These are phyloP conservation scores for Bremia lactucae DNA, from an alignment of 352 stramenopile species.

Conservation along the genomic window DNA sequence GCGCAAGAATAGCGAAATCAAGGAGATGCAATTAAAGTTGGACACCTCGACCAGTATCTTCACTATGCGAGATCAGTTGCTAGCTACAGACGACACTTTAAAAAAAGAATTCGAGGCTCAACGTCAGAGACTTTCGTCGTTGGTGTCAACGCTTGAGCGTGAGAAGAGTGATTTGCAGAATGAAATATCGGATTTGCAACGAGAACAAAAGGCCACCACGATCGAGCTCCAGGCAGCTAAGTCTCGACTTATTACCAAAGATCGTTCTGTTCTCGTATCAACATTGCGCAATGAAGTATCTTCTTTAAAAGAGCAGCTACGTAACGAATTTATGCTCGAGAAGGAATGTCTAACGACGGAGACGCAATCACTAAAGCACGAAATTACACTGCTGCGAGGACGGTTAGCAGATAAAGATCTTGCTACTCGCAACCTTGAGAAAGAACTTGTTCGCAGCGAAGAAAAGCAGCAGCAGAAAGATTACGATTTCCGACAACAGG, in stretches of 20 bases:
- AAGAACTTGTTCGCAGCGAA: conserved; percentile 27
- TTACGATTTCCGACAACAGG: conserved; percentile 31
- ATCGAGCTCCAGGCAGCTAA: conserved; percentile 29
- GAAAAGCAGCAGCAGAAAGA: conserved; percentile 31
- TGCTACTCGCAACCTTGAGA: conserved; percentile 29
- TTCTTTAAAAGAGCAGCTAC: conserved; percentile 47
- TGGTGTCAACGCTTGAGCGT: conserved; percentile 31
- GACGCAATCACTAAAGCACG: conserved; percentile 27
- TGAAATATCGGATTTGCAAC: conserved; percentile 15
- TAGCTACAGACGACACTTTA: conserved; percentile 32
- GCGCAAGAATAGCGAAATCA: conserved; percentile 34
- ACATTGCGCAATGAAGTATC: conserved; percentile 52
- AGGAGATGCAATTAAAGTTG: conserved; percentile 43
- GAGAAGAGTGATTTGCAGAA: conserved; percentile 28
- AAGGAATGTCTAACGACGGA: conserved; percentile 33
- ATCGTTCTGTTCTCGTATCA: conserved; percentile 42
- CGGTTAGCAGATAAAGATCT: conserved; percentile 39
- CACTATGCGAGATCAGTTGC: conserved; percentile 35
- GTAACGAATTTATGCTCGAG: conserved; percentile 53
- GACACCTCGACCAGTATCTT: conserved; percentile 30
- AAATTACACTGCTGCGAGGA: conserved; percentile 27
- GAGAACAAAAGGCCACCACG: conserved; percentile 17
- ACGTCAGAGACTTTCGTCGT: conserved; percentile 28
- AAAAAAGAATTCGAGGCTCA: conserved; percentile 35
- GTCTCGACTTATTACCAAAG: conserved; percentile 31